These are phyloP conservation scores for Blastobotrys persicus DNA, from an alignment of 1,139 yeast species.

Conservation along the genomic window DNA sequence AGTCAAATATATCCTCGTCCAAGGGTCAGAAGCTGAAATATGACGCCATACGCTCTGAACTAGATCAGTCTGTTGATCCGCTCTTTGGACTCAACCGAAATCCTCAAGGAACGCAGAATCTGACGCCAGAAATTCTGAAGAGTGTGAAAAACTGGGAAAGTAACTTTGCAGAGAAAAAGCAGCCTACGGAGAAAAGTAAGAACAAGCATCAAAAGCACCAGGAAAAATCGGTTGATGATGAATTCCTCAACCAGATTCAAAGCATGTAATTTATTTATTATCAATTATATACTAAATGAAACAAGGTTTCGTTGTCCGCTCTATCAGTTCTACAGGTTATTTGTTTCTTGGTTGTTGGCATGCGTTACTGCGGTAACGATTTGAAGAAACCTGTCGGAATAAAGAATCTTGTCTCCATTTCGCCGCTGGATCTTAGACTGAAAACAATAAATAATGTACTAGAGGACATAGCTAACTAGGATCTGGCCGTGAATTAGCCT, in stretches of 20 bases:
- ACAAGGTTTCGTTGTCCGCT: too few species aligned
- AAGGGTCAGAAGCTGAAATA: conserved; percentile 27
- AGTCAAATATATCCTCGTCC: conserved; percentile 14
- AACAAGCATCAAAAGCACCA: not conserved
- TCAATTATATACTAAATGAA: not conserved
- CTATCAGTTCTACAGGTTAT: too few species aligned
- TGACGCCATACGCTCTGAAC: conserved; percentile 24
- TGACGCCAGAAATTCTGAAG: conserved; percentile 2
- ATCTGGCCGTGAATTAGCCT: not conserved
- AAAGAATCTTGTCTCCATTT: too few species aligned
- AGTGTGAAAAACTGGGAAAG: conserved; percentile 10
- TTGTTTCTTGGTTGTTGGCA: too few species aligned
- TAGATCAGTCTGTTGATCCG: conserved; percentile 22
- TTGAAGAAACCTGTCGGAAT: too few species aligned
- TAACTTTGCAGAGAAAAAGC: conserved; percentile 7
- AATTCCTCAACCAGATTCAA: conserved; percentile 14
- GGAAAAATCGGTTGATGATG: conserved; percentile 12
- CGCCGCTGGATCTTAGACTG: not conserved
- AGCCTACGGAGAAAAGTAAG: not conserved
- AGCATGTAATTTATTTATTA: conserved; percentile 10
- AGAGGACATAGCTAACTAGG: not conserved
- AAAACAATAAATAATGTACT: not conserved
- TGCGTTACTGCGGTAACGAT: too few species aligned
- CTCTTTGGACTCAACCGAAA: conserved; percentile 11
- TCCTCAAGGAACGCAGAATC: not conserved